phyloP scores from a whole-genome alignment of 2,329 filamentous ascomycete genomes.

The Beauveria asiatica region DNA sequence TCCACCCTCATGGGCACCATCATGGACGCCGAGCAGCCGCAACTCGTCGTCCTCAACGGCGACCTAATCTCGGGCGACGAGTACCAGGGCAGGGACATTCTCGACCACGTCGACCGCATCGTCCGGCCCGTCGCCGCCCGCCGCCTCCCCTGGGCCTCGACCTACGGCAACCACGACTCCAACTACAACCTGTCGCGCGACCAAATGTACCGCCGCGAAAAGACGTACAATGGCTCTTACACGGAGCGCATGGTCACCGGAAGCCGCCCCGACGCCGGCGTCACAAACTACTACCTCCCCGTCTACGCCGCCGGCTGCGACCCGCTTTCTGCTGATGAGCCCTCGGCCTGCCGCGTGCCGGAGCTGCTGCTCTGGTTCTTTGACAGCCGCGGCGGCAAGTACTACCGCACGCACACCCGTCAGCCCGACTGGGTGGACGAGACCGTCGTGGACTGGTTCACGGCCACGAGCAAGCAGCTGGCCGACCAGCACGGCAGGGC shows the following conservation, averaged over 20 bases:
- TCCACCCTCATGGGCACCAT: conserved; percentile 48
- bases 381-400: conserved; percentile 50
- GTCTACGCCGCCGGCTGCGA: conserved; percentile 20
- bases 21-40: conserved; percentile 46
- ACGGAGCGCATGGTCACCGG: conserved; percentile 17
- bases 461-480: conserved; percentile 25
- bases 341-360: conserved; percentile 23
- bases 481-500: conserved; percentile 18
- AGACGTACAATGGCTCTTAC: conserved; percentile 16
- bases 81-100: neutral
- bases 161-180: conserved; percentile 16
- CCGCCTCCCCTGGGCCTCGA: conserved; percentile 20
- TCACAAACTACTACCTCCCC: conserved; percentile 36
- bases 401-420: conserved; percentile 27
- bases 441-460: conserved; percentile 37
- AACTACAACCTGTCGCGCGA: conserved; percentile 12
- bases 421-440: conserved; percentile 37
- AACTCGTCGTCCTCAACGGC: conserved; percentile 49
- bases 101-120: conserved; percentile 8
- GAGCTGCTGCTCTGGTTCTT: conserved; percentile 59
- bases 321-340: no score
- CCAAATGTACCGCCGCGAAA: conserved; percentile 18
- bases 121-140: conserved; percentile 32
- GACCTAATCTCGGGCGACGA: conserved; percentile 10
- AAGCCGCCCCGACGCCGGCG: conserved; percentile 17